Conservation (phyloP, 1,284 basidiomycete genomes). For the Schizophyllum amplum region DNA sequence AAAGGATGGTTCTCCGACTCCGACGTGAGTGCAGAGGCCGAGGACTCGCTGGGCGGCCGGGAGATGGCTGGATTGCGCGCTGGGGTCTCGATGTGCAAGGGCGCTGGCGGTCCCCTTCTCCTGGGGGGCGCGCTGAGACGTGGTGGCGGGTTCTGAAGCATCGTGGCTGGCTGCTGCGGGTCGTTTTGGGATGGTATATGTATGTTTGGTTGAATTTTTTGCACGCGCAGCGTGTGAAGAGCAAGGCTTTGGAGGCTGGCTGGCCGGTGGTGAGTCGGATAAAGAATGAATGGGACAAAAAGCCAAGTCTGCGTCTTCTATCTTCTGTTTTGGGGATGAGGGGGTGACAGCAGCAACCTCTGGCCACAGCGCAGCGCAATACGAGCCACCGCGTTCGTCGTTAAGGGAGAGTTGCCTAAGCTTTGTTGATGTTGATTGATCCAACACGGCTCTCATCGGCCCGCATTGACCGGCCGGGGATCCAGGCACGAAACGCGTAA, state of each 20-base stretch:
- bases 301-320: constrained; percentile 3
- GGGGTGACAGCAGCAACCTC: neutral
- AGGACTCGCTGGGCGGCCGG: constrained; percentile 38
- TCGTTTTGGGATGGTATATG: neutral
- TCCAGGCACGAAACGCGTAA: neutral
- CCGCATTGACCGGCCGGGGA: neutral
- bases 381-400: neutral
- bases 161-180: constrained; percentile 22
- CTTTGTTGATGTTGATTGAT: neutral
- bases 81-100: constrained; percentile 53
- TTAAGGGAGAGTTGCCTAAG: neutral
- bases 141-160: constrained; percentile 24
- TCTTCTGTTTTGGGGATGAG: neutral
- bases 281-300: constrained; percentile 22
- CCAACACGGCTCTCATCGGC: neutral
- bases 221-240: constrained; percentile 42
- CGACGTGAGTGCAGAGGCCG: constrained; percentile 40
- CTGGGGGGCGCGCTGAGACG: constrained; percentile 21
- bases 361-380: neutral
- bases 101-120: constrained; percentile 47
- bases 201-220: constrained; percentile 8
- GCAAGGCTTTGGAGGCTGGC: constrained; percentile 9
- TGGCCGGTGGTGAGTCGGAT: constrained; percentile 1
- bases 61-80: constrained; percentile 37
- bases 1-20: constrained; percentile 42